phyloP scores from a whole-genome alignment of 139 green algal genomes.

The Nannochloris sp. region DNA sequence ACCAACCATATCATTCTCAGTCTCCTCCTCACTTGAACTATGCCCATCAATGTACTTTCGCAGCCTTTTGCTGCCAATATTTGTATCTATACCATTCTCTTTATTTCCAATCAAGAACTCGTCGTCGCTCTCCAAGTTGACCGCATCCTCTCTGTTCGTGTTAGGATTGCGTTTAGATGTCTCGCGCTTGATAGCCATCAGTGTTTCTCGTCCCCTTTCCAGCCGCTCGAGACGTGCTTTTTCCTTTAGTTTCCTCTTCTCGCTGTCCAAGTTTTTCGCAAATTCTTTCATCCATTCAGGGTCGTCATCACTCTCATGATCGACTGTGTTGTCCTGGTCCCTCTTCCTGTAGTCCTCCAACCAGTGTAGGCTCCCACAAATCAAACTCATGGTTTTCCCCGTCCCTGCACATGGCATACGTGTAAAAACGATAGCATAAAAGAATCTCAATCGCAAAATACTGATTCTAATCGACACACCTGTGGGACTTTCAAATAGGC shows the following conservation, averaged over 20 bases:
- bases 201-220: neutral
- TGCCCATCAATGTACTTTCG: neutral
- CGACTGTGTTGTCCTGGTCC: neutral
- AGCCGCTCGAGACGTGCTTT: neutral
- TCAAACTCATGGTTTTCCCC: constrained; percentile 89
- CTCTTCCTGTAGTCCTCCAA: constrained; percentile 43
- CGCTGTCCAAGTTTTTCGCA: neutral
- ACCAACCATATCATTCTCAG: neutral
- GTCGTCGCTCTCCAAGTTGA: neutral
- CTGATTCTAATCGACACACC: constrained; percentile 12
- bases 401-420: constrained; percentile 33
- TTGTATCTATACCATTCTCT: neutral
- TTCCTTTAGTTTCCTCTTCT: constrained; percentile 9
- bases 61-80: neutral
- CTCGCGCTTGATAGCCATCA: neutral
- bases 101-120: constrained; percentile 22
- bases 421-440: constrained; percentile 20
- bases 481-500: constrained; percentile 87
- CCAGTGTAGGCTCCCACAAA: constrained; percentile 76
- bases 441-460: constrained; percentile 13
- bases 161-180: no score
- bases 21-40: constrained; percentile 1
- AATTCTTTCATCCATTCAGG: constrained; percentile 53
- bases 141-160: no score
- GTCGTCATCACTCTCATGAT: constrained; percentile 19